Evolutionary conservation across 371 early-diverging fungal species (phyloP).

Genomic region (Mortierella sp.): DNA sequence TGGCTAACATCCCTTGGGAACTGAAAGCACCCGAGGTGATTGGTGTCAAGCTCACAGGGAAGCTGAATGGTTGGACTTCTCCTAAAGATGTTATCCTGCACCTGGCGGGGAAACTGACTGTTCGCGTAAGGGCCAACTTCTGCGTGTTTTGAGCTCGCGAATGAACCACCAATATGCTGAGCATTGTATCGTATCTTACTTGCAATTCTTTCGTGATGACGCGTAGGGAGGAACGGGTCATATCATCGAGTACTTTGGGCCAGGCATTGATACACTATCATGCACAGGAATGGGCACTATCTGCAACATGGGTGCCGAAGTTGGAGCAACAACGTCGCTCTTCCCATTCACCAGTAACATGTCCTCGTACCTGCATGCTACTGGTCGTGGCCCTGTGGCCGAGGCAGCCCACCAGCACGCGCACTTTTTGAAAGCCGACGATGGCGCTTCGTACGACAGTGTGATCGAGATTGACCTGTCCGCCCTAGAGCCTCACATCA

Average conservation of each 20-base stretch:
- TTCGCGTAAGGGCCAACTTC: conserved; percentile 69
- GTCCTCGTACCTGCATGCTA: conserved; percentile 83
- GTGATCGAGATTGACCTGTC: conserved; percentile 91
- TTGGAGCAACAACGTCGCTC: conserved; percentile 93
- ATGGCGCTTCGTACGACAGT: conserved; percentile 79
- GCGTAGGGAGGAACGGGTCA: conserved; percentile 88
- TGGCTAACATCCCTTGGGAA: conserved; percentile 96
- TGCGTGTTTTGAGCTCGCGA: too few species aligned
- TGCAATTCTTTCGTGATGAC: too few species aligned
- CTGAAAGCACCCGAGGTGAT: conserved; percentile 92
- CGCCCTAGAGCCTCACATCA: conserved; percentile 93
- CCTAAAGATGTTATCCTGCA: conserved; percentile 93
- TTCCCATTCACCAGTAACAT: conserved; percentile 88
- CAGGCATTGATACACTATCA: conserved; percentile 84
- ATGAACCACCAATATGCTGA: too few species aligned
- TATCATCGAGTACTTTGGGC: conserved; percentile 94
- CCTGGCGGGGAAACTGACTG: conserved; percentile 89
- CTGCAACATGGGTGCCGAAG: conserved; percentile 96
- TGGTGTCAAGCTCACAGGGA: conserved; percentile 93
- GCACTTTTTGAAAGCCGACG: conserved; percentile 69
- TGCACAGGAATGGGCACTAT: conserved; percentile 97
- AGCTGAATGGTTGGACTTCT: conserved; percentile 88
- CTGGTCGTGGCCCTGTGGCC: conserved; percentile 78
- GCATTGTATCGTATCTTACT: too few species aligned
- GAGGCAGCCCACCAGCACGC: conserved; percentile 71